Evolutionary conservation across 495 filamentous ascomycete species (phyloP), one percentile per base, ranked within the genome.

Genomic region (Polyplosphaeria fusca): DNA sequence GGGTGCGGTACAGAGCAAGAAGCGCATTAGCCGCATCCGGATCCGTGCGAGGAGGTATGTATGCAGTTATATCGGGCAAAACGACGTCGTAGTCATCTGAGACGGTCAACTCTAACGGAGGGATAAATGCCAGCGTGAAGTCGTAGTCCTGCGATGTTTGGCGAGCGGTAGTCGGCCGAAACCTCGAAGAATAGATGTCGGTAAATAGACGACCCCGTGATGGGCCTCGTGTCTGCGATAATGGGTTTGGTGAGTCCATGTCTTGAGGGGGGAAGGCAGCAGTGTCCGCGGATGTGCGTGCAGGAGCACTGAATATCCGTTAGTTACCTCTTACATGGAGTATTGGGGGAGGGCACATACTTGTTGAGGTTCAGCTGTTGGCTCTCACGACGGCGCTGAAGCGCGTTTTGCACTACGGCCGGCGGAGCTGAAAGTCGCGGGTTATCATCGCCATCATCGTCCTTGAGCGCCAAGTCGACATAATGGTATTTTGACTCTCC

Each of bases 401-500:
- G n/a, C n/a, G n/a, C n/a, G n/a, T n/a, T n/a, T 11, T 42, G 39
- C 9, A 18, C 5, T 42, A 12, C 39, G 11, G 39, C 18, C 5
- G 11, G 39, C 30, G 40, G 44, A 14, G 7, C 30, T 46, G 47
- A 40, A 11, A 52, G 46, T 4, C 50, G 27, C n/a, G 5, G 40
- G 39, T 18, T 26, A 14, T 62, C 61, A 24, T 55, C 50, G 16
- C 3, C 26, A n/a, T 65, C 60, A 44, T 86, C 84, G 26, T 86
- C 82, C 19, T 74, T 78, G 27, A 96, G 77, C 2, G 81, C 82
- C 67, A 96, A 83, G 67, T 92, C 88, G 40, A 93, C 89, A 67
- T 98, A 98, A 67, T 98, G 94, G 70, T 98, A 98, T 70, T 98
- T 98, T 4, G 94, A 97, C 72, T 96, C 91, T 38, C 94, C 94